A percentile compares a stretch with the other conserved stretches of the same genome.
phyloP scores from a whole-genome alignment of 257 asterid species.

The Linderniella brevidens region DNA sequence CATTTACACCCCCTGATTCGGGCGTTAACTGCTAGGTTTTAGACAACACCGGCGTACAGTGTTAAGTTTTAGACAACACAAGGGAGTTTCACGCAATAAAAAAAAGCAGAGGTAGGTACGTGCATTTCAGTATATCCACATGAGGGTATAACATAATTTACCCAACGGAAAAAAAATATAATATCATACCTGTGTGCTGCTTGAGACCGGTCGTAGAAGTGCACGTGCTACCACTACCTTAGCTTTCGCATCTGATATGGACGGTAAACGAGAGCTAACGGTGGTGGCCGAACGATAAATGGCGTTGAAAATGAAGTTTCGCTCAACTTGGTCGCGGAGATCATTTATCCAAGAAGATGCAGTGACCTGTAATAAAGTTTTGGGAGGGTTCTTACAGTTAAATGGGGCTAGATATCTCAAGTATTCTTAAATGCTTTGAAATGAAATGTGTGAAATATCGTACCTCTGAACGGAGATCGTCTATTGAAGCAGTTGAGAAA shows the following conservation, averaged over 20 bases:
- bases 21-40: too few species aligned
- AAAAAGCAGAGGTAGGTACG: too few species aligned
- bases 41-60: too few species aligned
- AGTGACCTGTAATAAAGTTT: conserved; percentile 35
- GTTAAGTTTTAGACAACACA: too few species aligned
- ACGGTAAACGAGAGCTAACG: conserved; percentile 70
- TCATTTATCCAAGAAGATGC: conserved; percentile 83
- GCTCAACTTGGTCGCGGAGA: conserved; percentile 82
- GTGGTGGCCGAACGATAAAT: conserved; percentile 78
- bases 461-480: conserved; percentile 95
- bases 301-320: conserved; percentile 42
- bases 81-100: too few species aligned
- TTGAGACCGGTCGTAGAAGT: conserved; percentile 76
- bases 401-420: conserved; percentile 1
- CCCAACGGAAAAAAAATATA: conserved; percentile 8
- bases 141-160: too few species aligned
- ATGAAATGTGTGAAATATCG: neutral
- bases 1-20: too few species aligned
- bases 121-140: too few species aligned
- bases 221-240: conserved; percentile 86
- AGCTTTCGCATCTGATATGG: conserved; percentile 69
- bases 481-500: conserved; percentile 92
- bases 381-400: conserved; percentile 7
- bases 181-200: conserved; percentile 51
- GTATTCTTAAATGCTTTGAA: conserved; percentile 2